Base-by-base conservation (phyloP, 352 stramenopile genomes). In the Phytophthora parvispora region DNA sequence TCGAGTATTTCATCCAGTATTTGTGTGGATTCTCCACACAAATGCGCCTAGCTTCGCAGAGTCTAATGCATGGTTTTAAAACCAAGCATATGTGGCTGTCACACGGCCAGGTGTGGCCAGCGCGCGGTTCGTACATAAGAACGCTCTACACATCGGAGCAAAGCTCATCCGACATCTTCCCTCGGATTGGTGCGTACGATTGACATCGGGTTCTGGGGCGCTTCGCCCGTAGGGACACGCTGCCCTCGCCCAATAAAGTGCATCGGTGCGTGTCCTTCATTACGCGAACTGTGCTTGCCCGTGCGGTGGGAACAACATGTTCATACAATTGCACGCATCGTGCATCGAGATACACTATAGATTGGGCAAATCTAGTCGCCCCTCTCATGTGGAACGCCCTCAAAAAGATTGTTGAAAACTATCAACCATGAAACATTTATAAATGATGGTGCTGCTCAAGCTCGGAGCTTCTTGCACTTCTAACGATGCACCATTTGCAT, bases 81-180 rank as follows among this genome's bases (percentile, higher is more conserved):
- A 31, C 45, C 22, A 28, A 54, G 24, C 36, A 45, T n/a, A 45
- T 45, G 36, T n/a, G 20, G 42, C 40, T 75, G 67, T 71, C 67
- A 50, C 67, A 75, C 67, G 67, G 22, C 10, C 29, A 42, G 5
- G 49, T 72, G 49, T 68, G 53, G 62, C 58, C 55, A 27, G 47
- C 53, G 40, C 28, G 22, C 43, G n/a, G 38, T 51, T n/a, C n/a
- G n/a, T n/a, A n/a, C n/a, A n/a, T n/a, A n/a, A n/a, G 63, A 57
- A 63, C 15, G 60, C 22, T 64, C 58, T 57, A 70, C 55, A 70
- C 48, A 63, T 56, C 62, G 16, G 40, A 49, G 59, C 66, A 75
- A 75, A 75, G 62, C 67, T 59, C 43, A 53, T 18, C 27, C 43
- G 13, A 9, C 61, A 75, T 75, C 67, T 75, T 75, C 42, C 42